phyloP scores from a whole-genome alignment of 2,329 filamentous ascomycete genomes.

The Chlorencoelia australis region DNA sequence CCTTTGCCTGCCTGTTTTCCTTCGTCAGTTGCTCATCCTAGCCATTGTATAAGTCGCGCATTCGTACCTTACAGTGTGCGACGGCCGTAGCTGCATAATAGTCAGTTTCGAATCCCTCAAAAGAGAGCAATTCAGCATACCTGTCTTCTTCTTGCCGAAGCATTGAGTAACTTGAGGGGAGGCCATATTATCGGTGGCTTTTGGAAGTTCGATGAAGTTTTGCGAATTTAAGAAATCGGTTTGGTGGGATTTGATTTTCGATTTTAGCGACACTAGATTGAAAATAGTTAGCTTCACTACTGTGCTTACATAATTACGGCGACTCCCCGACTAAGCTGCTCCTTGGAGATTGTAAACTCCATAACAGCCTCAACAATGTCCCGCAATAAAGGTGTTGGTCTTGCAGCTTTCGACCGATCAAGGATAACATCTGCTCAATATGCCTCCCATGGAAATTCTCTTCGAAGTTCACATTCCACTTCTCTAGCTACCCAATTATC shows the following conservation, averaged over 20 bases:
- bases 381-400: slow-evolving; percentile 77
- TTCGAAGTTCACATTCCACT: slow-evolving; percentile 75
- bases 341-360: too few relatives aligned
- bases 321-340: too few relatives aligned
- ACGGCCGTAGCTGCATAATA: slow-evolving; percentile 50
- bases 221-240: too few relatives aligned
- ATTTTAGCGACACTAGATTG: too few relatives aligned
- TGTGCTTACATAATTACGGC: too few relatives aligned
- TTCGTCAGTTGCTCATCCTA: slow-evolving; percentile 13
- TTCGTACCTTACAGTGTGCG: slow-evolving; percentile 66
- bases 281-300: too few relatives aligned
- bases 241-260: slow-evolving; percentile 3
- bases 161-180: slow-evolving; percentile 82
- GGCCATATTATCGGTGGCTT: slow-evolving; percentile 28
- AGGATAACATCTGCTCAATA: slow-evolving; percentile 81
- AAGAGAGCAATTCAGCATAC: slow-evolving; percentile 11
- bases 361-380: slow-evolving; percentile 40
- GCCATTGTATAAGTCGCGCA: slow-evolving; percentile 1
- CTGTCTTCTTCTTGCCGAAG: slow-evolving; percentile 96
- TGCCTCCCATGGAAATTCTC: slow-evolving; percentile 75
- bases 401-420: slow-evolving; percentile 80
- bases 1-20: slow-evolving; percentile 60
- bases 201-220: slow-evolving; percentile 2
- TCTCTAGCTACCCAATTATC: slow-evolving; percentile 88
- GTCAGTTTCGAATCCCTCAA: slow-evolving; percentile 25